Evolutionary conservation across 345 rosid species (phyloP).

Genomic region (Ceriops tagal): DNA sequence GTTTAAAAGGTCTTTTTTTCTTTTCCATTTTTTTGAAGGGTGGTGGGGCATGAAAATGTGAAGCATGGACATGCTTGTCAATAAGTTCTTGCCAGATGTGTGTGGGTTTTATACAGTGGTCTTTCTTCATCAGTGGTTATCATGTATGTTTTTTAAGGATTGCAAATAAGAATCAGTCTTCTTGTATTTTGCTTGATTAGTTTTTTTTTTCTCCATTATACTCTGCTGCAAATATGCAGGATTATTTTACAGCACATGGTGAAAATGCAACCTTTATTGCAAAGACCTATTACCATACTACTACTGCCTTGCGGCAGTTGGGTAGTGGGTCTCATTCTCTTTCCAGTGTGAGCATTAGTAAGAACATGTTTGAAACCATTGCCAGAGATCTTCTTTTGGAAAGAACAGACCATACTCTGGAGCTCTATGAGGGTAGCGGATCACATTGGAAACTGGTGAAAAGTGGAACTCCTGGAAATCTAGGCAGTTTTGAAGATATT

Average conservation of each 20-base stretch:
- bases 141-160: neutral
- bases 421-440: slow-evolving; percentile 85
- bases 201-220: neutral
- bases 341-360: slow-evolving; percentile 78
- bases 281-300: slow-evolving; percentile 84
- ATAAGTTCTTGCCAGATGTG: too few relatives aligned
- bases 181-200: neutral
- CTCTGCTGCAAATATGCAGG: slow-evolving; percentile 45
- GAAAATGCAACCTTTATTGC: slow-evolving; percentile 87
- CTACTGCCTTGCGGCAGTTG: slow-evolving; percentile 75
- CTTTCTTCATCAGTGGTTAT: neutral
- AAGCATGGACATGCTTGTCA: too few relatives aligned
- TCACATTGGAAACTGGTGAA: slow-evolving; percentile 85
- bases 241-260: slow-evolving; percentile 89
- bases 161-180: neutral
- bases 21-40: too few relatives aligned
- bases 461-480: slow-evolving; percentile 88
- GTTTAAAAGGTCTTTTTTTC: too few relatives aligned
- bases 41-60: too few relatives aligned
- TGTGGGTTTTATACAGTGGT: neutral
- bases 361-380: slow-evolving; percentile 84
- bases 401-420: slow-evolving; percentile 83
- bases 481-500: slow-evolving; percentile 94
- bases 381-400: slow-evolving; percentile 84
- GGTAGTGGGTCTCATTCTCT: slow-evolving; percentile 70